Evolutionary conservation across 1,139 yeast genomes (phyloP), one percentile per base, ranked within the genome.

Genomic region (Geotrichum phurueaensis): DNA sequence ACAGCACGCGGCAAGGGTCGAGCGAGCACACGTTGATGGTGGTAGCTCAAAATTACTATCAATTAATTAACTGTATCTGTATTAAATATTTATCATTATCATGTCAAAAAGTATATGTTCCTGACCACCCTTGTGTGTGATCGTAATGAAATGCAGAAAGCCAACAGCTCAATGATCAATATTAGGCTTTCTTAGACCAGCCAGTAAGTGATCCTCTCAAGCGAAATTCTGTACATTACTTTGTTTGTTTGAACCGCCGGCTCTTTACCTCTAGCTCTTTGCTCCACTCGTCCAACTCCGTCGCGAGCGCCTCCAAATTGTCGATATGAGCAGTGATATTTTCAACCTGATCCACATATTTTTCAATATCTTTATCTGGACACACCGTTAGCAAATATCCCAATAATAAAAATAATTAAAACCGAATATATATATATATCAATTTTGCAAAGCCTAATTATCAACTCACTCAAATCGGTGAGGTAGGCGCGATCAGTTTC

Each of bases 211-310:
- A 4, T 4, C 3, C 3, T 6, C 6, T 25, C 6, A 25, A 25
- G 29, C 6, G 6, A 6, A 25, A 25, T 25, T 25, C 29, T 55
- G 48, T 33, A n/a, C n/a, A 53, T 31, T 48, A 22, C 36, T 23
- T 22, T 12, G 54, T 57, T 23, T 43, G 27, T 25, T 54, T 60
- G 47, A 63, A 66, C 50, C 75, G 63, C 22, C 75, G 68, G 18
- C 71, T 61, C 63, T 79, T 79, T 3, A 75, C 76, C 55, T 79
- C 83, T 54, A 84, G 67, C 62, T 84, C 87, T 29, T 75, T 71
- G 1, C 87, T 78, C 85, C 87, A 86, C 59, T 75, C 77, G 62
- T 85, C 88, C 57, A 87, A 70, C 65, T 87, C 91, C 6, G 71
- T 68, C 0, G 81, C 78, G 3, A 86, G 67, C 0, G 67, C 68